Evolutionary conservation across 768 basidiomycete species (phyloP), one percentile per base, ranked within the genome.

Genomic region (Filobasidium floriforme): DNA sequence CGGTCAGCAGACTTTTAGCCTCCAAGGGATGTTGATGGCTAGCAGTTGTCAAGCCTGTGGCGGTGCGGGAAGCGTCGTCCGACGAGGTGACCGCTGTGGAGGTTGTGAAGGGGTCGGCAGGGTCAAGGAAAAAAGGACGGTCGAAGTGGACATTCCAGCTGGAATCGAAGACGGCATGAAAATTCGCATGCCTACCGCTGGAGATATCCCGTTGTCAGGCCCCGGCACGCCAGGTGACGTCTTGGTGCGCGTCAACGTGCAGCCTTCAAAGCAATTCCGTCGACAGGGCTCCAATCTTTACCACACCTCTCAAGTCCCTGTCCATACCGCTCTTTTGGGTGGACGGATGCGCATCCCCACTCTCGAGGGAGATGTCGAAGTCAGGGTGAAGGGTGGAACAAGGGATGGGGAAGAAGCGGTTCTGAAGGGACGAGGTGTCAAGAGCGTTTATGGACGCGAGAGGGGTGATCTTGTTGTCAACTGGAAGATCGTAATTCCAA

Each of bases 351-450:
- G 91, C 37, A 89, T 99, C 29, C 92, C 92, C 28, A 99, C 96
- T 52, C 82, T 98, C 22, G 93, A 98, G 68, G 91, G 93, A 28
- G 90, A 96, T 54, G 92, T 97, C 0, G 92, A 97, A 66, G 90
- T 98, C 51, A 88, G 89, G 70, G 85, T 99, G 49, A 90, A 92
- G 63, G 82, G 83, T 24, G 94, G 96, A 54, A 97, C 94, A 1
- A 96, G 98, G 79, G 92, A 88, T 75, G 93, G 93, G 19, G 92
- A 97, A 81, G 92, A 98, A 78, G 93, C 94, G 86, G 89, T 96
- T 24, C 80, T 99, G 73, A 89, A 88, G 80, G 87, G 87, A 46
- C 85, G 89, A 62, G 96, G 96, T 37, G 86, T 97, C 14, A 78
- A 75, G 70, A 73, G 66, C 46, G 73, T 78, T 0, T 76, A 73